Evolutionary conservation across 2,329 filamentous ascomycete species (phyloP).

Genomic region (Cladophialophora yegresii): DNA sequence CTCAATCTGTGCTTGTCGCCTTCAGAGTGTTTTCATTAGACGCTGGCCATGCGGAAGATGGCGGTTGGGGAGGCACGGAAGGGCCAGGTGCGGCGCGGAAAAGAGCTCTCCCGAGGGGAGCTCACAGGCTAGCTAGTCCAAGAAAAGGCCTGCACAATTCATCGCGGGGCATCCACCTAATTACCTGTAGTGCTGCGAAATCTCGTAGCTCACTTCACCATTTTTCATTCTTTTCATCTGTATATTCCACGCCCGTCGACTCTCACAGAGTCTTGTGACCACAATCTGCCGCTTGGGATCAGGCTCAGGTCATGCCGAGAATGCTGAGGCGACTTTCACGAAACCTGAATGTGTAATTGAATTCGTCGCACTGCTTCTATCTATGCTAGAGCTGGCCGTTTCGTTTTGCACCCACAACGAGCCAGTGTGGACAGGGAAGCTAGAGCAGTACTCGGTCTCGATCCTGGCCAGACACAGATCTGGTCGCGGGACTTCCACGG

Average conservation of each 20-base stretch:
- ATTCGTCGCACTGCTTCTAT: conserved; percentile 51
- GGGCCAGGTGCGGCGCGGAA: background rate
- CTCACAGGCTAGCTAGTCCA: background rate
- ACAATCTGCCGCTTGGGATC: background rate
- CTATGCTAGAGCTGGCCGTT: conserved; percentile 68
- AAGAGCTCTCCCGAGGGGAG: background rate
- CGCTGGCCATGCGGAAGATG: too few relatives aligned
- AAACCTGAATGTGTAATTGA: background rate
- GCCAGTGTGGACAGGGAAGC: conserved; percentile 72
- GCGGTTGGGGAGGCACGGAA: too few relatives aligned
- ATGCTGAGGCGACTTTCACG: background rate
- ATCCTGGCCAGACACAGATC: conserved; percentile 21
- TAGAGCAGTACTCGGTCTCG: conserved; percentile 52
- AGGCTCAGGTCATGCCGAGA: background rate
- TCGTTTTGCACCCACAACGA: conserved; percentile 55
- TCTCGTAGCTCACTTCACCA: background rate
- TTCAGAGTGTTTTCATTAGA: too few relatives aligned
- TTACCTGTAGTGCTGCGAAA: background rate
- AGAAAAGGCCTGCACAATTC: background rate
- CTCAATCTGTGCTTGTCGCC: too few relatives aligned
- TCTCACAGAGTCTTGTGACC: background rate
- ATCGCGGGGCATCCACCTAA: background rate
- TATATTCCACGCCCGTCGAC: background rate
- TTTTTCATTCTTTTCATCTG: background rate
- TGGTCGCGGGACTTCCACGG: conserved; percentile 31